Evolutionary conservation across 1,139 yeast genomes (phyloP), one percentile per base, ranked within the genome.

Genomic region (Nakaseomyces uthaithaninus): DNA sequence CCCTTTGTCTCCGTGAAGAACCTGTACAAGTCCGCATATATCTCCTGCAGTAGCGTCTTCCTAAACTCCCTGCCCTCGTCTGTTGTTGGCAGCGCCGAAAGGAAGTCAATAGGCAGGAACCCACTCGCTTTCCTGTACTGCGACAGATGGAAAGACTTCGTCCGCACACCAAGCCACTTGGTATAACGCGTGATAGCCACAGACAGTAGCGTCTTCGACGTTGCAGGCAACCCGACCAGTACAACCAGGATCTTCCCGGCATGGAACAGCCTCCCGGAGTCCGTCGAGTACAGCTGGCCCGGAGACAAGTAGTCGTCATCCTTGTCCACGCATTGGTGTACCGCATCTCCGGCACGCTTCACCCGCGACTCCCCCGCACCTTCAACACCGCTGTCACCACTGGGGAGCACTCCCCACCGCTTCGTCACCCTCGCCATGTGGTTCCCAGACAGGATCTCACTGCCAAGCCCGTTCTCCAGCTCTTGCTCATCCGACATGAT

Each of bases 161-260:
- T 81, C 54, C 85, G 80, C 19, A 91, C 97, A 4, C 98, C 99
- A 31, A 91, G 68, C 91, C 99, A 91, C 51, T 96, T 72, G 49
- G 93, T 69, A 59, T 89, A 91, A 45, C 98, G 72, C 1, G 96
- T 87, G 47, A 91, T 71, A 10, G 95, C 80, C 19, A 89, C 97
- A 6, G 95, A 82, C 44, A 89, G 71, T 59, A 89, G 91, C 1
- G 98, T 91, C 60, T 91, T 91, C 5, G 98, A 97, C 41, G 98
- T 72, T 1, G 96, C 98, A 1, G 99, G 98, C 46, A 89, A 70
- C 0, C 99, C 99, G 5, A 86, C 94, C 51, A 91, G 70, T 9
- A 83, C 86, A 44, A 91, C 81, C 55, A 94, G 78, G 40, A 91
- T 80, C 57, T 87, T 85, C 3, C 98, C 98, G 3, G 98, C 97